These are phyloP conservation scores for Citrullus amarus DNA, from an alignment of 306 rosid species.

Conservation along the genomic window DNA sequence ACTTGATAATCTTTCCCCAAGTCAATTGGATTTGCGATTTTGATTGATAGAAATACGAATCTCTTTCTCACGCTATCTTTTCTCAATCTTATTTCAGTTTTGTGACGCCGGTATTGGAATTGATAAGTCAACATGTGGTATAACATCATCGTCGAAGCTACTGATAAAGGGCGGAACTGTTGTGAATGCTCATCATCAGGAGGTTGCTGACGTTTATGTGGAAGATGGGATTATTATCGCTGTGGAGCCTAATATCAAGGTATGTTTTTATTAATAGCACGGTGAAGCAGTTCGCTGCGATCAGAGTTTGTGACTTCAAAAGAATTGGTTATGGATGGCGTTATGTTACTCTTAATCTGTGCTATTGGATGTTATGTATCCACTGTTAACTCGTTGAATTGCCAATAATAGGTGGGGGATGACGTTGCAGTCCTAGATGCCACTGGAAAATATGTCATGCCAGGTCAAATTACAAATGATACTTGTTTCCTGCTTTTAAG, in stretches of 20 bases:
- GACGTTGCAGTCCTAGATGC: constrained; percentile 79
- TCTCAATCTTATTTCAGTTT: constrained; percentile 27
- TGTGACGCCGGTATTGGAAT: constrained; percentile 55
- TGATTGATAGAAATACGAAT: not conserved
- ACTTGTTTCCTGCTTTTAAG: not conserved
- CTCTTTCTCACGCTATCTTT: too few species aligned
- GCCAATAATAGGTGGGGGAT: constrained; percentile 53
- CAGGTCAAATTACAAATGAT: constrained; percentile 35
- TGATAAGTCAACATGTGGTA: constrained; percentile 32
- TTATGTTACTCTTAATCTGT: not conserved
- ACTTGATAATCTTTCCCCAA: too few species aligned
- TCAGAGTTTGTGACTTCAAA: not conserved
- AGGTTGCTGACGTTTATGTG: constrained; percentile 77
- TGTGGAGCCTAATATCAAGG: constrained; percentile 55
- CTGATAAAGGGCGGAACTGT: constrained; percentile 75
- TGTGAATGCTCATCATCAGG: constrained; percentile 67
- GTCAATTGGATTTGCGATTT: not conserved
- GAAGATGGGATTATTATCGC: constrained; percentile 66
- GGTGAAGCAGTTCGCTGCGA: not conserved
- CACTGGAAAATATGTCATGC: constrained; percentile 91
- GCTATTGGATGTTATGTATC: not conserved
- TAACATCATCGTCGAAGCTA: constrained; percentile 33
- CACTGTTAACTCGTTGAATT: constrained; percentile 4
- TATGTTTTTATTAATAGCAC: not conserved
- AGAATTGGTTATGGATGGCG: not conserved